Conservation (phyloP, 768 basidiomycete species). For the Boletus reticuloceps region DNA sequence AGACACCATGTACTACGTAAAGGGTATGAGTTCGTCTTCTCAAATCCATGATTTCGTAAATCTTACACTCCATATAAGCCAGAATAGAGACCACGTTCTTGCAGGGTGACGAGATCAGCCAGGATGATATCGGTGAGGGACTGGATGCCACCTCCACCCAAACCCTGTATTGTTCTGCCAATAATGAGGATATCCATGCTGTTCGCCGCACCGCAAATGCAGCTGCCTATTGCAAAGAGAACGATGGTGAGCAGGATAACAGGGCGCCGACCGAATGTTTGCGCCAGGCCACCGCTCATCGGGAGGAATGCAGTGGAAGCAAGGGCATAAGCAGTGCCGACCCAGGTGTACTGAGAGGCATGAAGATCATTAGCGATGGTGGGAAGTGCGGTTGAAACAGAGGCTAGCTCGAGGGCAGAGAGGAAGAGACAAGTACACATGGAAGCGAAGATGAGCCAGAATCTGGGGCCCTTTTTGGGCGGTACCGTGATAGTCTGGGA, state of each 20-base stretch:
- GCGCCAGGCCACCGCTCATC: slow-evolving; percentile 36
- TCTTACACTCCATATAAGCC: slow-evolving; percentile 38
- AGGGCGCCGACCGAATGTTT: slow-evolving; percentile 40
- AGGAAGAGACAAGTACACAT: slow-evolving; percentile 30
- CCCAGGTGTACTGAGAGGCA: slow-evolving; percentile 42
- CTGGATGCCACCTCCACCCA: slow-evolving; percentile 40
- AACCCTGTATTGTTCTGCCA: slow-evolving; percentile 40
- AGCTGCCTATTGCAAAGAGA: slow-evolving; percentile 43
- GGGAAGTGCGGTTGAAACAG: slow-evolving; percentile 41
- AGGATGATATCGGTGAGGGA: slow-evolving; percentile 41
- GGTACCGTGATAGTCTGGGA: neutral
- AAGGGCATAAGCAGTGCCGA: slow-evolving; percentile 43
- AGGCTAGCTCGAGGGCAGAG: slow-evolving; percentile 30
- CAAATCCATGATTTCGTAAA: neutral
- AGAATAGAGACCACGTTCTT: slow-evolving; percentile 40
- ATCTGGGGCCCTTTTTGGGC: slow-evolving; percentile 7
- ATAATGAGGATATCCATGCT: slow-evolving; percentile 43
- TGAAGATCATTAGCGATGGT: slow-evolving; percentile 39
- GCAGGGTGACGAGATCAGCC: slow-evolving; percentile 45
- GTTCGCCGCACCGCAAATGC: slow-evolving; percentile 39
- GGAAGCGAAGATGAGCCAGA: slow-evolving; percentile 32
- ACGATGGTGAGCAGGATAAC: slow-evolving; percentile 31
- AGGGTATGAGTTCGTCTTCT: neutral
- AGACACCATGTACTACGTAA: slow-evolving; percentile 32
- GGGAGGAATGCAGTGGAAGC: slow-evolving; percentile 41